Evolutionary conservation across 495 filamentous ascomycete genomes (phyloP).

Genomic region (Xylaria sp.): DNA sequence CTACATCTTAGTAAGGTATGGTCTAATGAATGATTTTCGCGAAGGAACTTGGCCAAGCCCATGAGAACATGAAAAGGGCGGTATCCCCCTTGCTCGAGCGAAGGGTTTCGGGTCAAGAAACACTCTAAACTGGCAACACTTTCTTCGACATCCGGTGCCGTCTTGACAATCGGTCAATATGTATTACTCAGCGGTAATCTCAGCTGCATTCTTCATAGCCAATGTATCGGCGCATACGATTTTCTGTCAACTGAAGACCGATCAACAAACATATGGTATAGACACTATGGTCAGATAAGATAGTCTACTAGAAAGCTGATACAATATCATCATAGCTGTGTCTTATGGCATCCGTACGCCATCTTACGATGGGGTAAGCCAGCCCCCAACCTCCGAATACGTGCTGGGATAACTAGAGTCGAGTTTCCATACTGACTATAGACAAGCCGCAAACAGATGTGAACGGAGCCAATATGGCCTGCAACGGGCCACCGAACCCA

Average conservation of each 20-base stretch:
- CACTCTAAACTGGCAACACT: neutral
- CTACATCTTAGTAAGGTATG: neutral
- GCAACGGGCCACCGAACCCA: conserved; percentile 65
- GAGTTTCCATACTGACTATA: neutral
- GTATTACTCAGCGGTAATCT: neutral
- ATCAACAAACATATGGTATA: conserved; percentile 36
- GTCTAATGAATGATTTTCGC: neutral
- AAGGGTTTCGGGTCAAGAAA: neutral
- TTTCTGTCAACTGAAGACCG: conserved; percentile 49
- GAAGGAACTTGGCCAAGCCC: neutral
- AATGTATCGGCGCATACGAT: conserved; percentile 52
- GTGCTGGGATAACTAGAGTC: neutral
- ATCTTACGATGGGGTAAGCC: conserved; percentile 47
- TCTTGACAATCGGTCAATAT: neutral
- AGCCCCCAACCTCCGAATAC: neutral
- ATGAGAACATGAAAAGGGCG: neutral
- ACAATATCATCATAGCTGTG: conserved; percentile 16
- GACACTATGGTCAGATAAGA: neutral
- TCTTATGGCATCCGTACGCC: conserved; percentile 48
- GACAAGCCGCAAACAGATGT: conserved; percentile 59
- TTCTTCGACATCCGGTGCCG: neutral
- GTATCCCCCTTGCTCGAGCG: neutral
- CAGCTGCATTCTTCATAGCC: conserved; percentile 33
- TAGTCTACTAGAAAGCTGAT: neutral
- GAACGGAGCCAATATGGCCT: conserved; percentile 55